Conservation (phyloP, 176 grass and related monocot species). For the Chrysopogon serrulatus region DNA sequence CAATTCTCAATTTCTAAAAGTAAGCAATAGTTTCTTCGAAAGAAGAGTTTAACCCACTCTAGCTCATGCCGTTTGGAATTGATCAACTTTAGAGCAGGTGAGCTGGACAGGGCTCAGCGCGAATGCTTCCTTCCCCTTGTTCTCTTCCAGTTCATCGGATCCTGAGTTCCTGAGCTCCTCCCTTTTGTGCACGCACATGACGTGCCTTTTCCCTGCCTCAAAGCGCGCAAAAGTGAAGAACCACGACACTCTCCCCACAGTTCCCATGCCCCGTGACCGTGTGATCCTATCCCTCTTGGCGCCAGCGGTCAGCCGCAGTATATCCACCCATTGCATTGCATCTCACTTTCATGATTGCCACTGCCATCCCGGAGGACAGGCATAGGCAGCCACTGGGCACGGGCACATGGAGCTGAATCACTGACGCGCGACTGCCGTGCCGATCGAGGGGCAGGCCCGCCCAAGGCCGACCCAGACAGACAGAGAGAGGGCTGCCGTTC, state of each 20-base stretch:
- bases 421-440: constrained; percentile 14
- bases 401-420: constrained; percentile 2
- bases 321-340: neutral
- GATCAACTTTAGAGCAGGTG: neutral
- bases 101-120: neutral
- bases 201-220: constrained; percentile 20
- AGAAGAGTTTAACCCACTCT: too few species aligned
- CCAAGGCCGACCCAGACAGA: too few species aligned
- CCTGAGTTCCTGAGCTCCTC: constrained; percentile 7
- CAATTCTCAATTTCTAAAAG: too few species aligned
- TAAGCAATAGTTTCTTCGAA: too few species aligned
- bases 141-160: constrained; percentile 3
- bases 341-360: constrained; percentile 30
- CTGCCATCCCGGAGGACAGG: constrained; percentile 9
- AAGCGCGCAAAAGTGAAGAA: constrained; percentile 15
- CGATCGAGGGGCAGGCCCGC: neutral
- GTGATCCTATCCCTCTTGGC: neutral
- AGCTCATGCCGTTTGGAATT: neutral
- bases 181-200: constrained; percentile 37
- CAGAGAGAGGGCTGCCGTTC: neutral
- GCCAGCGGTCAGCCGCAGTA: neutral
- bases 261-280: neutral
- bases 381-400: constrained; percentile 13
- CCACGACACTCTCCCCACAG: neutral
- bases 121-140: neutral